Conservation (phyloP, 805 yeast species). For the Kuraishia ogatae region DNA sequence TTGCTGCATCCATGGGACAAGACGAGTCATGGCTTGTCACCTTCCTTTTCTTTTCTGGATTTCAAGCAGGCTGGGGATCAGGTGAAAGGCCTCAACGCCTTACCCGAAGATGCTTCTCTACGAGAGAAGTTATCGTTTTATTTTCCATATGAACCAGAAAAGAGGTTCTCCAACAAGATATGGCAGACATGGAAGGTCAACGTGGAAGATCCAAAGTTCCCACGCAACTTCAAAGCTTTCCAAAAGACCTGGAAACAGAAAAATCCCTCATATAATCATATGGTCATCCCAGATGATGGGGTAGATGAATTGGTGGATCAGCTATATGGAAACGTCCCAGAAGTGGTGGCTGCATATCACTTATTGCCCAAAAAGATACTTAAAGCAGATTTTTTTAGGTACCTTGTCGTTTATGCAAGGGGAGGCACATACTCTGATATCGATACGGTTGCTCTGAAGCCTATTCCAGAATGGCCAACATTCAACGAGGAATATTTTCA, state of each 20-base stretch:
- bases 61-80: constrained; percentile 5
- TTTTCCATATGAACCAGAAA: constrained; percentile 64
- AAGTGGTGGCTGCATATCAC: constrained; percentile 65
- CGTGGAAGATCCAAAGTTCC: constrained; percentile 46
- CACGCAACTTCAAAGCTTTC: constrained; percentile 37
- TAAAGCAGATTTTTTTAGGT: constrained; percentile 91
- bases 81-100: constrained; percentile 5
- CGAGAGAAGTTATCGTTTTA: constrained; percentile 58
- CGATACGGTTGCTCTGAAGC: constrained; percentile 73
- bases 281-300: constrained; percentile 59
- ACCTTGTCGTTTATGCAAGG: constrained; percentile 74
- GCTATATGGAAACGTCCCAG: constrained; percentile 65
- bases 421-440: constrained; percentile 94
- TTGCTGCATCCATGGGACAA: not conserved
- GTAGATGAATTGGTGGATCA: constrained; percentile 42
- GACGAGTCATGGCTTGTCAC: constrained; percentile 3
- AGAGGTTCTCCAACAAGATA: constrained; percentile 65
- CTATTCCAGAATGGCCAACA: constrained; percentile 71
- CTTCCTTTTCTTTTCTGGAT: constrained; percentile 5
- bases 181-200: constrained; percentile 95
- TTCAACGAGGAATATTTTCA: constrained; percentile 17
- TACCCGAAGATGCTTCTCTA: constrained; percentile 15
- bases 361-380: constrained; percentile 73
- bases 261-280: constrained; percentile 57
- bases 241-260: constrained; percentile 55